Base-by-base conservation (phyloP, 2,329 filamentous ascomycete genomes). In the Alternaria metachromatica region DNA sequence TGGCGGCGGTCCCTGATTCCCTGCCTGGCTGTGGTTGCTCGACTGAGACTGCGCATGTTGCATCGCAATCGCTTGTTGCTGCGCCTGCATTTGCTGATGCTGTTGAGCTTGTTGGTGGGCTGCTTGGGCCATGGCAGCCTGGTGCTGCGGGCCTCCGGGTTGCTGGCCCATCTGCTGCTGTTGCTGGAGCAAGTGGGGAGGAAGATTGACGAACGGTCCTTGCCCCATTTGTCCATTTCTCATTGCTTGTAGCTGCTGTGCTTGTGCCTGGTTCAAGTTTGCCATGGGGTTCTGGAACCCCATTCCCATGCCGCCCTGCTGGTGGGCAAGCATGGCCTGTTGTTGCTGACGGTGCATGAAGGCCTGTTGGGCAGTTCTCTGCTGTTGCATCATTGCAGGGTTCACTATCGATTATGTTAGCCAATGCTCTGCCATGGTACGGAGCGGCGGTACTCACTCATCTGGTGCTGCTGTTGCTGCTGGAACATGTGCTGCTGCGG, bases 401-500 rank as follows among this genome's bases (percentile, higher is more conserved):
- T 82, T 83, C 67, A 76, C 78, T 72, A 73, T 64, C 58, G 4
- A 12, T 5, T 54, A 58, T 63, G 65, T 69, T 61, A 72, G 62
- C 49, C 12, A 41, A 60, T 20, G 41, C 53, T 15, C 23, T 15
- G 49, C 33, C 9, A 44, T 25, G 33, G n/a, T 20, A 25, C 11
- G 18, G 20, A 21, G 5, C 18, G 10, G 12, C 10, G 33, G 9
- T 15, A 79, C 80, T 78, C 71, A 82, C 80, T 80, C 75, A 77
- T 76, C 43, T 65, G 72, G 44, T 75, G 72, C 41, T 79, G 80
- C 66, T 83, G 84, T 68, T 81, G 82, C 55, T 81, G 82, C 63
- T 85, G 84, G 69, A 87, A 84, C 78, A 87, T 83, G 63, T 85
- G 87, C 71, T 87, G 85, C 71, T 87, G 85, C 12, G 90, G 90